These are phyloP conservation scores for Aquilaria yunnanensis DNA, from an alignment of 345 rosid species.

Conservation along the genomic window DNA sequence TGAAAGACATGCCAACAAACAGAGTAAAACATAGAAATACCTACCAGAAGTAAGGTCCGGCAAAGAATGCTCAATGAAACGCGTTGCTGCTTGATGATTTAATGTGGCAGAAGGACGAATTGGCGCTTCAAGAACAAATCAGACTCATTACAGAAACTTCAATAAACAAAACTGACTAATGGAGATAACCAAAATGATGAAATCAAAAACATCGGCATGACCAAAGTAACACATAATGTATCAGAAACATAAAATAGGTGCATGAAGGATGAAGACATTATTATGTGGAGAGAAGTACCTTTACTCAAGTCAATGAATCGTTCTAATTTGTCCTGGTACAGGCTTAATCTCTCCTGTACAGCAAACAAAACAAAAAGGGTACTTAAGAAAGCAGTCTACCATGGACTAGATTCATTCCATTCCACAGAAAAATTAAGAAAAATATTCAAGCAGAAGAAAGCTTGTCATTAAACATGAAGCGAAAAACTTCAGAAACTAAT, in stretches of 20 bases:
- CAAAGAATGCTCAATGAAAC: constrained; percentile 84
- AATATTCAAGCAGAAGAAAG: not conserved
- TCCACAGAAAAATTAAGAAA: not conserved
- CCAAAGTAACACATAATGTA: no score
- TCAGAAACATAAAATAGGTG: no score
- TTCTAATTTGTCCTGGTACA: constrained; percentile 67
- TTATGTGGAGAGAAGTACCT: constrained; percentile 36
- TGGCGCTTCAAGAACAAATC: constrained; percentile 49
- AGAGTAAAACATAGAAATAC: constrained; percentile 4
- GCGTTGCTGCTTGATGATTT: constrained; percentile 81
- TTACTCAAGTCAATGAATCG: constrained; percentile 48
- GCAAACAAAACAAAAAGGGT: constrained; percentile 2
- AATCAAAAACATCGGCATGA: not conserved
- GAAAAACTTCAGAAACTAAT: constrained; percentile 6
- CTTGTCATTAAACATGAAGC: not conserved
- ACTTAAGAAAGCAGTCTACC: not conserved
- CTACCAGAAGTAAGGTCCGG: constrained; percentile 80
- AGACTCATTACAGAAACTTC: not conserved
- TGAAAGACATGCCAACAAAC: constrained; percentile 2
- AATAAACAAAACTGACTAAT: not conserved
- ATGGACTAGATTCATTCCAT: not conserved
- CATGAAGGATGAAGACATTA: no score
- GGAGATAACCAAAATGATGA: not conserved
- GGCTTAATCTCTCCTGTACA: constrained; percentile 63
- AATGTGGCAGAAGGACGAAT: constrained; percentile 63